Percentiles rank a stretch among this genome's conserved stretches.
Conservation (phyloP, 2,329 filamentous ascomycete genomes). For the Dothistroma septosporum region DNA sequence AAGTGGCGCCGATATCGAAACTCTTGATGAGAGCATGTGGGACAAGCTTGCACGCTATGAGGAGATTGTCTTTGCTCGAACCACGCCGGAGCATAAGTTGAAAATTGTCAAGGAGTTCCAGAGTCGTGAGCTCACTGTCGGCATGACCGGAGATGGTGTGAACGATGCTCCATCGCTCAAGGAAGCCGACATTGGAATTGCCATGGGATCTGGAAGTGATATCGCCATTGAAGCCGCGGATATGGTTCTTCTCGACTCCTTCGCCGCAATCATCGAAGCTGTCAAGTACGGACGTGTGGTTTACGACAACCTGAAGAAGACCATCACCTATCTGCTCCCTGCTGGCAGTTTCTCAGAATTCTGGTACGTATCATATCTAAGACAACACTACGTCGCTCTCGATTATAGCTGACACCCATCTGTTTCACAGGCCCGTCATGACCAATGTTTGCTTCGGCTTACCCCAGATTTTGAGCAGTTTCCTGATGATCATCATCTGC, state of each 20-base stretch:
- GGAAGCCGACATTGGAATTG: constrained; percentile 57
- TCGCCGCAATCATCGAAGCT: constrained; percentile 67
- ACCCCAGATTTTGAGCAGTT: constrained; percentile 68
- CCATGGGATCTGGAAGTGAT: constrained; percentile 55
- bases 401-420: too few relatives aligned
- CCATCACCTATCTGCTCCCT: constrained; percentile 67
- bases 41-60: constrained; percentile 59
- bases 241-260: constrained; percentile 63
- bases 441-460: constrained; percentile 68
- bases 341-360: constrained; percentile 73
- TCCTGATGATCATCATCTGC: constrained; percentile 59
- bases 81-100: constrained; percentile 74
- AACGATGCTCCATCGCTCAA: constrained; percentile 53
- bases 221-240: constrained; percentile 61
- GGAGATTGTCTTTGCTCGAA: constrained; percentile 72
- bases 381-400: too few relatives aligned
- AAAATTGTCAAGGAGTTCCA: constrained; percentile 75
- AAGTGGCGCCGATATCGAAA: constrained; percentile 61
- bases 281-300: constrained; percentile 69
- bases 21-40: constrained; percentile 66
- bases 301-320: constrained; percentile 78
- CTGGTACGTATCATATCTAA: constrained; percentile 34
- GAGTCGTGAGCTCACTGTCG: constrained; percentile 54
- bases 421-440: constrained; percentile 55
- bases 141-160: constrained; percentile 50